Percentiles rank a stretch among this genome's conserved stretches.
Conservation (phyloP, 2,329 filamentous ascomycete genomes). For the Kalaharituber pfeilii region DNA sequence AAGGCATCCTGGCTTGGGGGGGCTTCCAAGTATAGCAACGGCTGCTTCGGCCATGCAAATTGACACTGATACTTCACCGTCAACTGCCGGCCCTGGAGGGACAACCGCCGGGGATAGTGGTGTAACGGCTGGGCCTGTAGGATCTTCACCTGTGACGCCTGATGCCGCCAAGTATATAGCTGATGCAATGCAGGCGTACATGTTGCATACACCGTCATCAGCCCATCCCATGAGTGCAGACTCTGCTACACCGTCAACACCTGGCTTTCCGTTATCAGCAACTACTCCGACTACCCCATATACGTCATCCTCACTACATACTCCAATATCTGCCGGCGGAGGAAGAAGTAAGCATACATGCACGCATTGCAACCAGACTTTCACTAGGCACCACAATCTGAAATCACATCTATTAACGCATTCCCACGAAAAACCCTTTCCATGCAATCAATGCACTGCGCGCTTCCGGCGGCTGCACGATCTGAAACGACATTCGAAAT, state of each 20-base stretch:
- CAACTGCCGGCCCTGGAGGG: neutral
- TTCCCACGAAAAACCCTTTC: conserved; percentile 94
- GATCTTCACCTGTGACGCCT: conserved; percentile 1
- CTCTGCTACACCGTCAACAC: conserved; percentile 14
- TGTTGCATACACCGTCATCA: neutral
- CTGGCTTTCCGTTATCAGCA: conserved; percentile 9
- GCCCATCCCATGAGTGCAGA: neutral
- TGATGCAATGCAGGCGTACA: conserved; percentile 1
- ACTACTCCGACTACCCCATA: conserved; percentile 17
- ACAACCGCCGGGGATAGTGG: neutral
- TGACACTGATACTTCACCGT: neutral
- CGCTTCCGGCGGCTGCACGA: conserved; percentile 87
- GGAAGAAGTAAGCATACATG: conserved; percentile 61
- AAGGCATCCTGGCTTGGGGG: conserved; percentile 8
- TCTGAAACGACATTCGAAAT: conserved; percentile 85
- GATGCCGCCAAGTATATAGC: neutral
- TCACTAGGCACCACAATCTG: conserved; percentile 90
- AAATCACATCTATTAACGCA: conserved; percentile 96
- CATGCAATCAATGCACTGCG: conserved; percentile 68
- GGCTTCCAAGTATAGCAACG: conserved; percentile 15
- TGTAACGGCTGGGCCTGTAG: neutral
- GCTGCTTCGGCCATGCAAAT: conserved; percentile 17
- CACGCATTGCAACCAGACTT: conserved; percentile 89
- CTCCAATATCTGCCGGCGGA: conserved; percentile 13
- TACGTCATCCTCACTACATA: conserved; percentile 14